phyloP scores from a whole-genome alignment of 2,329 filamentous ascomycete genomes.

The Aspergillus pseudonomiae region DNA sequence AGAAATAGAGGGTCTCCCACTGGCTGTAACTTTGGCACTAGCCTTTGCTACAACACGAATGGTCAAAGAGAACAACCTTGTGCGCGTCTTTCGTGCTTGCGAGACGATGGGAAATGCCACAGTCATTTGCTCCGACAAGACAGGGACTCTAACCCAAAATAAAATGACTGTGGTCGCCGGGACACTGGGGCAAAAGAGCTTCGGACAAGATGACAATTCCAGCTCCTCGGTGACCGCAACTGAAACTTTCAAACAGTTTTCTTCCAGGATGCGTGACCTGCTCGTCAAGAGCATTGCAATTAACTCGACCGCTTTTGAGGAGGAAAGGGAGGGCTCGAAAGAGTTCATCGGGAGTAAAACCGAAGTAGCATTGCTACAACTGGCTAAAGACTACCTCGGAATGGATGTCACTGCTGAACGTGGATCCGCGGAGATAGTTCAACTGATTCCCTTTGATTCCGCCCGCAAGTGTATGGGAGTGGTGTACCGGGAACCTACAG shows the following conservation, averaged over 20 bases:
- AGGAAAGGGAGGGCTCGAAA: slow-evolving; percentile 66
- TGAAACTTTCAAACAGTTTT: slow-evolving; percentile 36
- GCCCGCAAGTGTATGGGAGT: slow-evolving; percentile 68
- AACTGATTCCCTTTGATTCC: slow-evolving; percentile 76
- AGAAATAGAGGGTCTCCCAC: slow-evolving; percentile 66
- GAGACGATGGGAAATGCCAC: slow-evolving; percentile 82
- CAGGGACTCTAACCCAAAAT: slow-evolving; percentile 73
- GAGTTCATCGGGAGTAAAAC: slow-evolving; percentile 78
- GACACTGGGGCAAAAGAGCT: slow-evolving; percentile 64
- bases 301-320: slow-evolving; percentile 74
- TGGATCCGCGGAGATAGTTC: slow-evolving; percentile 61
- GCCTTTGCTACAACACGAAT: slow-evolving; percentile 78
- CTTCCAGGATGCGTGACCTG: slow-evolving; percentile 36
- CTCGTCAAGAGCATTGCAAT: slow-evolving; percentile 47
- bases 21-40: slow-evolving; percentile 76
- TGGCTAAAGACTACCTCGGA: slow-evolving; percentile 67
- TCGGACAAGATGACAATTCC: slow-evolving; percentile 46
- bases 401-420: slow-evolving; percentile 70
- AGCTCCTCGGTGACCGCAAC: slow-evolving; percentile 24
- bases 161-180: slow-evolving; percentile 77
- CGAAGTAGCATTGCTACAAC: slow-evolving; percentile 72
- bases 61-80: slow-evolving; percentile 76
- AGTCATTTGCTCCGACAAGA: slow-evolving; percentile 80
- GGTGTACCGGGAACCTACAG: slow-evolving; percentile 44
- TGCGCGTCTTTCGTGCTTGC: slow-evolving; percentile 74